Percentiles rank a stretch among this genome's conserved stretches.
Conservation (phyloP, 202 grass and related monocot species). For the Miscanthus sacchariflorus region DNA sequence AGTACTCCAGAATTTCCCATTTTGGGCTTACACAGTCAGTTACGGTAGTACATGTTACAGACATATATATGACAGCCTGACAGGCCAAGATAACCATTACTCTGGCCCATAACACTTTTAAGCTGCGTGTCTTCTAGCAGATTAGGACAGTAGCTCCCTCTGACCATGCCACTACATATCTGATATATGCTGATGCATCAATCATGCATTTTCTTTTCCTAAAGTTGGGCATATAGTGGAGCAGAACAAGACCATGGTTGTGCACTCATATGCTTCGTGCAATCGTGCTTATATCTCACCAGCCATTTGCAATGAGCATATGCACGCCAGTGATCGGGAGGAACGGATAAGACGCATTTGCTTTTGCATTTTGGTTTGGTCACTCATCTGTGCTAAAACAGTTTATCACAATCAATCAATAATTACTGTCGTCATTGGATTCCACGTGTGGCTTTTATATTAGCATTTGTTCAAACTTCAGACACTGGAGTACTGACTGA, state of each 20-base stretch:
- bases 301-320: neutral
- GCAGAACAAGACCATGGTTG: neutral
- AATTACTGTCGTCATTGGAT: neutral
- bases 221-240: slow-evolving; percentile 23
- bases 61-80: neutral
- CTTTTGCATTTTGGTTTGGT: neutral
- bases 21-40: neutral
- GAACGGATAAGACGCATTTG: neutral
- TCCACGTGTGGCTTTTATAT: neutral
- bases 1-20: neutral
- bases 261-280: neutral
- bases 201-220: neutral
- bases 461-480: neutral
- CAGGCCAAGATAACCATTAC: neutral
- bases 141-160: neutral
- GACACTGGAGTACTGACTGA: neutral
- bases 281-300: slow-evolving; percentile 3
- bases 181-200: neutral
- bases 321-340: neutral
- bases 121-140: neutral
- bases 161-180: slow-evolving; percentile 16
- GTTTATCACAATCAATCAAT: neutral
- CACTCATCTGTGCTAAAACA: neutral
- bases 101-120: slow-evolving; percentile 7
- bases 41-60: neutral